Conservation (phyloP, 192 early-diverging fungal genomes). For the Gryganskiella cystojenkinii region DNA sequence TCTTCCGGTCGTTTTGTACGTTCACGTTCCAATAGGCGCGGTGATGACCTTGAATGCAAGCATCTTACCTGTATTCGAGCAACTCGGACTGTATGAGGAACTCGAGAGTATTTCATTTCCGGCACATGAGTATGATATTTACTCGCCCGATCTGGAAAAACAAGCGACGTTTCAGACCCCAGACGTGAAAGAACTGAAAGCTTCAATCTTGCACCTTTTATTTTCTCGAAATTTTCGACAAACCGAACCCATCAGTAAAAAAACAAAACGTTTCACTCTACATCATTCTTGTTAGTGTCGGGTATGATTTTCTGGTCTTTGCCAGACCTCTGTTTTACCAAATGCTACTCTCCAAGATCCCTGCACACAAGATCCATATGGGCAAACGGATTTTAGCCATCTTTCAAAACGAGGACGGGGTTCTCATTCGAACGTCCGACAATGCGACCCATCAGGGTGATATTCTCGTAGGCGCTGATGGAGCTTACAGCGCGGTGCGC, state of each 20-base stretch:
- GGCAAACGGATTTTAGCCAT: slow-evolving; percentile 11
- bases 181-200: too few relatives aligned
- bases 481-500: slow-evolving; percentile 14
- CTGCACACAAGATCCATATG: slow-evolving; percentile 9
- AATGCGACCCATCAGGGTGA: slow-evolving; percentile 12
- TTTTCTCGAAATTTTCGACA: background rate
- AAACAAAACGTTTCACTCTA: background rate
- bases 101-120: background rate
- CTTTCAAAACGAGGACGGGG: slow-evolving; percentile 10
- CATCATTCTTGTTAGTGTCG: background rate
- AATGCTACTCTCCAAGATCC: background rate
- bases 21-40: slow-evolving; percentile 5
- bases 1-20: too few relatives aligned
- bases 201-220: too few relatives aligned
- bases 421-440: slow-evolving; percentile 1
- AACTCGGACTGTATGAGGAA: slow-evolving; percentile 11
- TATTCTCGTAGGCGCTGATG: slow-evolving; percentile 31
- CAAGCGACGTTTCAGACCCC: background rate
- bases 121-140: too few relatives aligned
- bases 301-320: slow-evolving; percentile 6
- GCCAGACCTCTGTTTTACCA: slow-evolving; percentile 15
- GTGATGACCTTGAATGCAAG: slow-evolving; percentile 9
- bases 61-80: slow-evolving; percentile 15
- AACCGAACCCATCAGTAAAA: background rate
- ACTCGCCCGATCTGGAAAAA: too few relatives aligned